Percentiles rank a stretch among this genome's conserved stretches.
These are phyloP conservation scores for Cotoneaster glaucophyllus DNA, from an alignment of 306 rosid species.

Conservation along the genomic window DNA sequence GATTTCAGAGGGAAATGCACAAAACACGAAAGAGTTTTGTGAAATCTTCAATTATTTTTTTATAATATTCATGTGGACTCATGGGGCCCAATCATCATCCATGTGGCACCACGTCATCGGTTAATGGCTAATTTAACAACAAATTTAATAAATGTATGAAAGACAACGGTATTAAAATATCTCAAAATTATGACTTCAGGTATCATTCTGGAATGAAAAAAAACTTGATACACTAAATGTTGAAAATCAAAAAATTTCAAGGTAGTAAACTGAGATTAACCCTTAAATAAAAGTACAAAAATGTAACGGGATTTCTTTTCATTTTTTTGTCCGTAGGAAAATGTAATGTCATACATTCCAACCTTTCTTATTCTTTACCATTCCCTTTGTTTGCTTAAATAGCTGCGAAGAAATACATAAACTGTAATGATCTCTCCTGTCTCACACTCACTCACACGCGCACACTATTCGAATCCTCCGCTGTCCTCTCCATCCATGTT, in stretches of 20 bases:
- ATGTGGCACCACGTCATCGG: accelerated
- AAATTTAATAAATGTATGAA: no score
- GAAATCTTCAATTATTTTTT: no score
- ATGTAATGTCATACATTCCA: background rate
- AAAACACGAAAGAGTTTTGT: no score
- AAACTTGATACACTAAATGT: no score
- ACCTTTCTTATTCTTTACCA: conserved; percentile 5
- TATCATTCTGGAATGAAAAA: no score
- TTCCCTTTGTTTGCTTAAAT: conserved; percentile 1
- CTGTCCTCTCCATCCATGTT: background rate
- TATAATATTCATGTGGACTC: no score
- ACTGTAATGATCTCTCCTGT: background rate
- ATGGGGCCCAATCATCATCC: no score
- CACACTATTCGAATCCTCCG: background rate
- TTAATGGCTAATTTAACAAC: no score
- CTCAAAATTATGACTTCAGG: no score
- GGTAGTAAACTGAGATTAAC: no score
- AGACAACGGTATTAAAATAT: no score
- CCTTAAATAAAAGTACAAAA: background rate
- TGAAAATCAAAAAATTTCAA: no score
- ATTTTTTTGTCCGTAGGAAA: background rate
- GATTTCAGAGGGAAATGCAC: background rate
- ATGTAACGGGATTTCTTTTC: background rate
- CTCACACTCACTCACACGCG: background rate
- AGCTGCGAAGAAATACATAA: conserved; percentile 6